Conservation (phyloP, 306 rosid species). For the barrel medic (Medicago truncatula) region MtrunA17r5.0-ANR NC_053043.1:2810001-2810500, state of each 20-base stretch:
- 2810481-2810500: constrained; percentile 60
- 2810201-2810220: neutral
- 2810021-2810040: neutral
- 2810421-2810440: constrained; percentile 28
- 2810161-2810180: constrained; percentile 66
- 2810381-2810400: constrained; percentile 62
- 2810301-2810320: constrained; percentile 42
- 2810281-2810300: too few species aligned
- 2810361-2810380: constrained; percentile 66
- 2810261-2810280: too few species aligned
- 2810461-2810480: constrained; percentile 4
- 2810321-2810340: constrained; percentile 59
- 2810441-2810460: constrained; percentile 8
- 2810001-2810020: neutral
- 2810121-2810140: constrained; percentile 75
- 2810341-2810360: constrained; percentile 72
- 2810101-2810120: constrained; percentile 62
- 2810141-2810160: constrained; percentile 55
- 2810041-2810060: neutral
- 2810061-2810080: constrained; percentile 20
- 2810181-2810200: constrained; percentile 38
- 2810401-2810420: constrained; percentile 49
- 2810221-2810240: too few species aligned
- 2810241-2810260: too few species aligned
- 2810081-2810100: constrained; percentile 56